Base-by-base conservation (phyloP, 495 filamentous ascomycete species). In the Penicillium dipodomyicola region DNA sequence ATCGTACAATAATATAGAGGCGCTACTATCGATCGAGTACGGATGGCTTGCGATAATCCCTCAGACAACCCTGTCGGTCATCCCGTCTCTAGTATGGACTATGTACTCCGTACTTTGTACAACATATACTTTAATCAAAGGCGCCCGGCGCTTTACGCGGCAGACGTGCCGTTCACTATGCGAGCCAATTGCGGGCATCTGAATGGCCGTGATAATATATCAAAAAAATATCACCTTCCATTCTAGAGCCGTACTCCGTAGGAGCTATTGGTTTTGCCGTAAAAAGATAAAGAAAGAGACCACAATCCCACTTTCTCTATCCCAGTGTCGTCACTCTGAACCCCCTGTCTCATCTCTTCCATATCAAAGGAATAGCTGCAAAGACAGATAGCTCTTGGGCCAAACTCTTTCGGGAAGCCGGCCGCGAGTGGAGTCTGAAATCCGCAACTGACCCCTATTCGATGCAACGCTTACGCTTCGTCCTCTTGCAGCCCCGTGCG, bases 401-500 rank as follows among this genome's bases (percentile, higher is more conserved):
- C 58, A 60, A 61, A 29, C 52, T 51, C 30, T 22, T 61, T 65
- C 58, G 55, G 61, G 61, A 64, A 64, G 45, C 62, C 57, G 61
- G 56, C 52, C 56, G 41, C 39, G 57, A 45, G 44, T 25, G 43
- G 52, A 42, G 58, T 48, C 19, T 23, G 14, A 9, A 25, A 43
- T 43, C 50, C 50, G 49, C 27, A 20, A 52, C 32, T 19, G 20
- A 32, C 56, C 52, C 50, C 50, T 52, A 60, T 57, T 40, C 27
- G 37, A 52, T 57, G 48, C 27, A 56, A 46, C 45, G 15, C 43
- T 44, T 41, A 45, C 66, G 64, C 66, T 66, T 60, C 62, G 64
- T 64, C 67, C 65, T 49, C 69, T 56, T 37, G 54, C 53, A 67
- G 60, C 64, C 61, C 72, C 68, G 70, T 74, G 72, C 72, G 59